These are phyloP conservation scores for Cnidoscolus chayamansa DNA, from an alignment of 441 rosid species.

Conservation along the genomic window DNA sequence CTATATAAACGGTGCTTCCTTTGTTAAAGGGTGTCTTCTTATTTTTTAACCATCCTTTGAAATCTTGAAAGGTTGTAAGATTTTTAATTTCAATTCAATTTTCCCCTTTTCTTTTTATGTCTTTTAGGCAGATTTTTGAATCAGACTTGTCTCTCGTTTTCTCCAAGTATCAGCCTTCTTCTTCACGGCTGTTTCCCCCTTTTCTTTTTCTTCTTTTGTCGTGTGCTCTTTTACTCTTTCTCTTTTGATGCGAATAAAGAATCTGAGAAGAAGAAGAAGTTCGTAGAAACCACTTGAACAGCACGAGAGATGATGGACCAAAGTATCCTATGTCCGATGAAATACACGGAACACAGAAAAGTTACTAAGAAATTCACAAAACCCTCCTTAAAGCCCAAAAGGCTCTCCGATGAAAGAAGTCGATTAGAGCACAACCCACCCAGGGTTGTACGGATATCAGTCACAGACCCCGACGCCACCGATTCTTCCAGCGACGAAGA, in stretches of 20 bases:
- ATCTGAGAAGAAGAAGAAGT: not conserved
- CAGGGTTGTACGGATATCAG: conserved; percentile 48
- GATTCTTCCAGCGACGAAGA: conserved; percentile 95
- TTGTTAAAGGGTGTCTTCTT: not conserved
- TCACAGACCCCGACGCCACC: conserved; percentile 75
- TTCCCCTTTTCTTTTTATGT: conserved; percentile 7
- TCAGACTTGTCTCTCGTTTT: conserved; percentile 13
- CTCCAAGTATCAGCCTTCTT: conserved; percentile 25
- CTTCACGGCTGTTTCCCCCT: conserved; percentile 22
- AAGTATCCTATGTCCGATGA: conserved; percentile 48
- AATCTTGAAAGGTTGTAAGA: not conserved
- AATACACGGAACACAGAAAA: conserved; percentile 57
- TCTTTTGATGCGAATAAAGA: conserved; percentile 35
- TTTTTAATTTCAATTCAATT: no score
- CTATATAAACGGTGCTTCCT: not conserved
- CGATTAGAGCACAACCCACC: not conserved
- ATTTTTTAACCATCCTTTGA: not conserved
- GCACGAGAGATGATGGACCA: conserved; percentile 33
- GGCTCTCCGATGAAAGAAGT: conserved; percentile 11
- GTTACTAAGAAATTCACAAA: conserved; percentile 44
- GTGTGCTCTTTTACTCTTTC: not conserved
- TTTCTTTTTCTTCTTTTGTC: conserved; percentile 10
- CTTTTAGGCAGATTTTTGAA: conserved; percentile 26
- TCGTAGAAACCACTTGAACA: not conserved
- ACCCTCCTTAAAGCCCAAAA: conserved; percentile 25